phyloP scores from a whole-genome alignment of 306 rosid species.

The Purshia tridentata region DNA sequence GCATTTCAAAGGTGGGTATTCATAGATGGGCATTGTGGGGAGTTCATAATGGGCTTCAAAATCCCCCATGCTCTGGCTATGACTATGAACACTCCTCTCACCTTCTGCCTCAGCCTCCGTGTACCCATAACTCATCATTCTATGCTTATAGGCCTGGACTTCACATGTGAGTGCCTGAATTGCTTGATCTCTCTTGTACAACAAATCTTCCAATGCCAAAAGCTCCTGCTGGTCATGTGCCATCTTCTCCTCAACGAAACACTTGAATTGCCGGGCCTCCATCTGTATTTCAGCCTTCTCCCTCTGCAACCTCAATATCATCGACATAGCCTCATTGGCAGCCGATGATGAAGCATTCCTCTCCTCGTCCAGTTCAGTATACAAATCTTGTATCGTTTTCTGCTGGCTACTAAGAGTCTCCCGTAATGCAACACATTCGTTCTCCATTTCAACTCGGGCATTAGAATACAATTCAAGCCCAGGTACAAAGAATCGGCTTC shows the following conservation, averaged over 20 bases:
- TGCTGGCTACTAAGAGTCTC: slow-evolving; percentile 79
- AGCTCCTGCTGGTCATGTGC: slow-evolving; percentile 81
- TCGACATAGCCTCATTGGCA: slow-evolving; percentile 97
- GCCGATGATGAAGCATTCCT: slow-evolving; percentile 90
- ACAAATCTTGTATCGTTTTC: slow-evolving; percentile 65
- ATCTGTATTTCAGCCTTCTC: slow-evolving; percentile 98
- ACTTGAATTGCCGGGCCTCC: slow-evolving; percentile 96
- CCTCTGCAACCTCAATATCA: slow-evolving; percentile 96
- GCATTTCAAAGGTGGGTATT: slow-evolving; percentile 90
- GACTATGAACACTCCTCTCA: slow-evolving; percentile 20
- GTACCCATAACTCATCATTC: slow-evolving; percentile 90
- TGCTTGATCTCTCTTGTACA: slow-evolving; percentile 86
- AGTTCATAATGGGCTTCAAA: slow-evolving; percentile 55
- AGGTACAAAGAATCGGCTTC: slow-evolving; percentile 41
- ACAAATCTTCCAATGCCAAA: slow-evolving; percentile 68
- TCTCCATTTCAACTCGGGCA: slow-evolving; percentile 65
- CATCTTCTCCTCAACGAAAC: slow-evolving; percentile 90
- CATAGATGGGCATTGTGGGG: slow-evolving; percentile 38
- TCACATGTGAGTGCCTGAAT: slow-evolving; percentile 93
- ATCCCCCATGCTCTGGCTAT: slow-evolving; percentile 32
- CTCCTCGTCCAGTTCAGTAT: slow-evolving; percentile 88
- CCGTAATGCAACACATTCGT: slow-evolving; percentile 76
- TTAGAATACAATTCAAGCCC: slow-evolving; percentile 37
- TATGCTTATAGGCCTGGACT: slow-evolving; percentile 84
- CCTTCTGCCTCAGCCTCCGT: slow-evolving; percentile 74